A percentile compares a stretch with the other conserved stretches of the same genome.
Evolutionary conservation across 768 basidiomycete genomes (phyloP).

Genomic region (Strobilomyces dryophilus): DNA sequence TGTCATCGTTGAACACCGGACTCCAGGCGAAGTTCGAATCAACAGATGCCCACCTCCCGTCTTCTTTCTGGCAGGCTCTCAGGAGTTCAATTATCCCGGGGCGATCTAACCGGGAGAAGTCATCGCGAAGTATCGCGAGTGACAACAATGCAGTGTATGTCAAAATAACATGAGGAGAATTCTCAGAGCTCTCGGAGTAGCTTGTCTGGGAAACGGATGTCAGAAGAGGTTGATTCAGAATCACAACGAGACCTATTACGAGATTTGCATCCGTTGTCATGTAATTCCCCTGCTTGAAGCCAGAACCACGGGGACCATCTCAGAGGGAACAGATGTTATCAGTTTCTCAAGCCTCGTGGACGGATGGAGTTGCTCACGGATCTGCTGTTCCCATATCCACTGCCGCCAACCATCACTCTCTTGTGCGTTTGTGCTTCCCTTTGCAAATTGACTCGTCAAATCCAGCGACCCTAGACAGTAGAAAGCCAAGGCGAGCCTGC

Average conservation of each 20-base stretch:
- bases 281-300: constrained; percentile 73
- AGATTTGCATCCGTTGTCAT: constrained; percentile 43
- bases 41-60: constrained; percentile 65
- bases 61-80: constrained; percentile 63
- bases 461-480: constrained; percentile 88
- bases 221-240: constrained; percentile 3
- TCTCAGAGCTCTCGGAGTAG: constrained; percentile 45
- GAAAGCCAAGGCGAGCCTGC: constrained; percentile 79
- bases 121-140: constrained; percentile 84
- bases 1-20: constrained; percentile 1
- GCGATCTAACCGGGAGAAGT: constrained; percentile 68
- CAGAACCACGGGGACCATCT: constrained; percentile 60
- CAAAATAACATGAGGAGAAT: constrained; percentile 83
- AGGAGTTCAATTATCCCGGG: constrained; percentile 65
- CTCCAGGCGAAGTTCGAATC: constrained; percentile 10
- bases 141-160: constrained; percentile 88
- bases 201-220: constrained; percentile 22
- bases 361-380: constrained; percentile 36
- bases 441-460: constrained; percentile 50
- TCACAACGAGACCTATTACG: constrained; percentile 7
- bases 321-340: not conserved
- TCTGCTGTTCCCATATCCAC: constrained; percentile 92
- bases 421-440: constrained; percentile 37
- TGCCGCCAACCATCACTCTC: constrained; percentile 65
- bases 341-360: not conserved